A percentile compares a stretch with the other conserved stretches of the same genome.
These are phyloP conservation scores for Cyberlindnera mississippiensis DNA, from an alignment of 805 yeast species.

Conservation along the genomic window DNA sequence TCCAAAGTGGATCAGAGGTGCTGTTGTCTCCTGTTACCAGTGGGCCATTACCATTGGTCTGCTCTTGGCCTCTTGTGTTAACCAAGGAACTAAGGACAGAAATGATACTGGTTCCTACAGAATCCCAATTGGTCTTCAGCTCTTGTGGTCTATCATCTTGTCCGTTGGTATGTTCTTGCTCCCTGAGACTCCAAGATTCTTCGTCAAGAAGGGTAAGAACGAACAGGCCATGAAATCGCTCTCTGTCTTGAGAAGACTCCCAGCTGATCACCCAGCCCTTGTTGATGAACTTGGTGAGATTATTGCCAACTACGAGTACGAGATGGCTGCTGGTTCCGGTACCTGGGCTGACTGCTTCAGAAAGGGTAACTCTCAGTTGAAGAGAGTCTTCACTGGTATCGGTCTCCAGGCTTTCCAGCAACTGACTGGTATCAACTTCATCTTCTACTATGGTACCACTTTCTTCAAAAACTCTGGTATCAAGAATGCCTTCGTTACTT, in stretches of 20 bases:
- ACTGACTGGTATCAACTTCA: slow-evolving; percentile 67
- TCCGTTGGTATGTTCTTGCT: slow-evolving; percentile 58
- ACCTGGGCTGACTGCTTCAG: slow-evolving; percentile 34
- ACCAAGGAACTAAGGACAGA: slow-evolving; percentile 60
- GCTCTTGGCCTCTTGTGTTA: slow-evolving; percentile 63
- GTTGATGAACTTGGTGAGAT: slow-evolving; percentile 45
- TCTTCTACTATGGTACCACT: slow-evolving; percentile 65
- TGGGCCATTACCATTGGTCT: slow-evolving; percentile 70
- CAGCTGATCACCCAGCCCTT: slow-evolving; percentile 40
- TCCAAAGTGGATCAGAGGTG: slow-evolving; percentile 75
- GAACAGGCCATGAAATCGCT: slow-evolving; percentile 55
- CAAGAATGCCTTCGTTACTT: slow-evolving; percentile 41
- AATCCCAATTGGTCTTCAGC: slow-evolving; percentile 68
- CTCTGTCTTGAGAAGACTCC: slow-evolving; percentile 47
- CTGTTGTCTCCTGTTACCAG: slow-evolving; percentile 72
- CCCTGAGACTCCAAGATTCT: slow-evolving; percentile 75
- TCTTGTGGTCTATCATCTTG: slow-evolving; percentile 61
- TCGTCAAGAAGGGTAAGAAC: slow-evolving; percentile 50
- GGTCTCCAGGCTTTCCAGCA: slow-evolving; percentile 52
- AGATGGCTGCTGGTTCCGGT: slow-evolving; percentile 29
- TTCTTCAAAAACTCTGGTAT: slow-evolving; percentile 51
- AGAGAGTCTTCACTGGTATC: slow-evolving; percentile 41
- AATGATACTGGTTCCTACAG: slow-evolving; percentile 58
- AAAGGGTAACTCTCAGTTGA: slow-evolving; percentile 36
- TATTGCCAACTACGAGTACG: slow-evolving; percentile 43